Base-by-base conservation (phyloP, 202 grass and related monocot species). In the Miscanthus sacchariflorus region DNA sequence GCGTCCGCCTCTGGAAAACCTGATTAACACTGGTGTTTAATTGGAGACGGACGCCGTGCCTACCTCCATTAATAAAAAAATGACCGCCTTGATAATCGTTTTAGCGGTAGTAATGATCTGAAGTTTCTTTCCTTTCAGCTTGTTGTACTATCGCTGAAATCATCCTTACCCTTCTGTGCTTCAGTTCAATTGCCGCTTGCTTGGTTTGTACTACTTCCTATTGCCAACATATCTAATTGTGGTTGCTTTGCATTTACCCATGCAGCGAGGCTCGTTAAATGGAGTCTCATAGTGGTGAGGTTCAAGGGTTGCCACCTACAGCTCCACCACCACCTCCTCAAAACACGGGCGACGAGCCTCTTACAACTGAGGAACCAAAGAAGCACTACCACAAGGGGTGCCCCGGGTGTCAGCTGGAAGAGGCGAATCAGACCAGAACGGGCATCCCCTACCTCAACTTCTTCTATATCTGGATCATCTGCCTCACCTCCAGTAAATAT, bases 391-490 rank as follows among this genome's bases (percentile, higher is more conserved):
- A 75, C 33, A 79, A 93, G 67, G 56, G 76, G 21, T 93, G 92
- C 70, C 86, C 89, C 4, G 87, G 86, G 7, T 93, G 92, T 83
- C 69, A 40, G 92, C 71, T 84, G 63, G 89, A 84, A 7, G 61
- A 81, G 80, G 68, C 14, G 21, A 89, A 86, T 52, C 72, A 91
- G 76, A 39, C 17, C 70, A 80, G 13, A 6, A 13, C 70, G 18
- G 87, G 84, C 75, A 52, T 93, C 67, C 92, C 92, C 17, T 93
- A 89, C 84, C 87, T 58, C 80, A 83, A 89, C 44, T 93, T 93
- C 81, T 91, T 93, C 89, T 93, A 91, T 80, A 86, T 93, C 6
- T 93, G 86, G 80, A 30, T 91, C 44, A 75, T 93, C 78, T 65
- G 78, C 38, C 73, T 93, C 81, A 90, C 82, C 46, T 76, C 85